Evolutionary conservation across 2,329 filamentous ascomycete species (phyloP).

Genomic region (Huntiella savannae): DNA sequence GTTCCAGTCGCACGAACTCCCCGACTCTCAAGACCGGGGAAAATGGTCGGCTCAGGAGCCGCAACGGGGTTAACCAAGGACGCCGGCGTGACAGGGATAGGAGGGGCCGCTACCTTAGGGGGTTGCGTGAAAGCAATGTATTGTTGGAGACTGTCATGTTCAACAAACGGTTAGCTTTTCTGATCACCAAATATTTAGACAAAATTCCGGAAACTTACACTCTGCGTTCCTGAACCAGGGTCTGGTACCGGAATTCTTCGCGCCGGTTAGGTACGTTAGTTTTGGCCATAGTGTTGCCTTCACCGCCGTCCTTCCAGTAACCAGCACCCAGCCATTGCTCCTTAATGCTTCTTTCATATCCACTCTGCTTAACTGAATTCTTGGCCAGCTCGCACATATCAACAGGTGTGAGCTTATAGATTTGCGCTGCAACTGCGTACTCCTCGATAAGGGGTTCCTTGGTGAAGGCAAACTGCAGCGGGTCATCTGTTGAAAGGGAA

Average conservation of each 20-base stretch:
- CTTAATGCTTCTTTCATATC: constrained; percentile 78
- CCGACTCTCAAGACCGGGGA: constrained; percentile 48
- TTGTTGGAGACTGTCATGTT: constrained; percentile 8
- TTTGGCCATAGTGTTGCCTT: constrained; percentile 83
- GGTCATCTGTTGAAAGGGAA: constrained; percentile 89
- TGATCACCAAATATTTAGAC: neutral
- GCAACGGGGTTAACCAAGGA: neutral
- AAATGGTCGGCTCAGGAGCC: constrained; percentile 43
- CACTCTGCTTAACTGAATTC: constrained; percentile 86
- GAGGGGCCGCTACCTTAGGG: neutral
- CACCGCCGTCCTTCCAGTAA: constrained; percentile 58
- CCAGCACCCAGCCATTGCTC: constrained; percentile 74
- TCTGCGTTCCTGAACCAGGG: constrained; percentile 60
- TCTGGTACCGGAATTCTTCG: constrained; percentile 77
- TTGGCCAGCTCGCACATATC: constrained; percentile 98
- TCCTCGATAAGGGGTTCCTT: constrained; percentile 97
- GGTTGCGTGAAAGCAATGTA: constrained; percentile 10
- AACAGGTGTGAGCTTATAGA: constrained; percentile 90
- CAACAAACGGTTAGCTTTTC: neutral
- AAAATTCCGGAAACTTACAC: constrained; percentile 40
- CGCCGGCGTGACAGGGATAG: neutral
- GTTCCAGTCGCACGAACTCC: constrained; percentile 24
- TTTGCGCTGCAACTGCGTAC: constrained; percentile 93
- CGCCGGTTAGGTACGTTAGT: constrained; percentile 90
- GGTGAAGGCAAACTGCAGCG: constrained; percentile 92